Conservation (phyloP, 768 basidiomycete genomes). For the Pholiota molesta region DNA sequence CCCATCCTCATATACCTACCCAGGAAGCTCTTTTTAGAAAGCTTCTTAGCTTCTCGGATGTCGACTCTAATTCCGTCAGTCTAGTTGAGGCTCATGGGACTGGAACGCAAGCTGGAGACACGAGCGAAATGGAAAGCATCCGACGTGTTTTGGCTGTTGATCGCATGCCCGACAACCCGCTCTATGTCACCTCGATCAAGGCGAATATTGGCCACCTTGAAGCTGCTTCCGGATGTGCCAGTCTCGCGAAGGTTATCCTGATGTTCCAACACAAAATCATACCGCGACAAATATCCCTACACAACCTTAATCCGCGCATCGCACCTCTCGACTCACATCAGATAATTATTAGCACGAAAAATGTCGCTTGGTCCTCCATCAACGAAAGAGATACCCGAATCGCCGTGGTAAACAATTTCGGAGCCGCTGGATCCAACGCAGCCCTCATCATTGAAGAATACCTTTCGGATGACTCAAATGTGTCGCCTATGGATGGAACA, state of each 20-base stretch:
- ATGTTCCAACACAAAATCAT: slow-evolving; percentile 64
- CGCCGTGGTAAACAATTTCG: slow-evolving; percentile 75
- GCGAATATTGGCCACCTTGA: slow-evolving; percentile 78
- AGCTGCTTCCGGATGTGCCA: slow-evolving; percentile 73
- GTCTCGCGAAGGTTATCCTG: slow-evolving; percentile 70
- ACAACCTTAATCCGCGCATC: slow-evolving; percentile 60
- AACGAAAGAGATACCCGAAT: slow-evolving; percentile 40
- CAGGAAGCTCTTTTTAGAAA: slow-evolving; percentile 58
- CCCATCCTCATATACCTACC: slow-evolving; percentile 67
- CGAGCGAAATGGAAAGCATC: slow-evolving; percentile 65
- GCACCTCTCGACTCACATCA: slow-evolving; percentile 47
- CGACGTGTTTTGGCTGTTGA: slow-evolving; percentile 51
- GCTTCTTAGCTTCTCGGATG: slow-evolving; percentile 47
- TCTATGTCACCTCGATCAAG: slow-evolving; percentile 72
- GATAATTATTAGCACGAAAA: slow-evolving; percentile 46
- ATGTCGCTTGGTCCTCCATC: slow-evolving; percentile 45
- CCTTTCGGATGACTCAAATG: slow-evolving; percentile 14
- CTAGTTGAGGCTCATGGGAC: slow-evolving; percentile 79
- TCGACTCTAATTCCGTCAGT: slow-evolving; percentile 50
- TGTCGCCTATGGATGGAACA: slow-evolving; percentile 6
- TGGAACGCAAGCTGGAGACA: slow-evolving; percentile 73
- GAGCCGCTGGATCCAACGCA: slow-evolving; percentile 73
- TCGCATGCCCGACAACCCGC: slow-evolving; percentile 47
- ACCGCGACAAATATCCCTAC: slow-evolving; percentile 62
- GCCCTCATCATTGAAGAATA: slow-evolving; percentile 64